Evolutionary conservation across 2,329 filamentous ascomycete genomes (phyloP), one percentile per base, ranked within the genome.

Genomic region (Incumbomyces lentus): DNA sequence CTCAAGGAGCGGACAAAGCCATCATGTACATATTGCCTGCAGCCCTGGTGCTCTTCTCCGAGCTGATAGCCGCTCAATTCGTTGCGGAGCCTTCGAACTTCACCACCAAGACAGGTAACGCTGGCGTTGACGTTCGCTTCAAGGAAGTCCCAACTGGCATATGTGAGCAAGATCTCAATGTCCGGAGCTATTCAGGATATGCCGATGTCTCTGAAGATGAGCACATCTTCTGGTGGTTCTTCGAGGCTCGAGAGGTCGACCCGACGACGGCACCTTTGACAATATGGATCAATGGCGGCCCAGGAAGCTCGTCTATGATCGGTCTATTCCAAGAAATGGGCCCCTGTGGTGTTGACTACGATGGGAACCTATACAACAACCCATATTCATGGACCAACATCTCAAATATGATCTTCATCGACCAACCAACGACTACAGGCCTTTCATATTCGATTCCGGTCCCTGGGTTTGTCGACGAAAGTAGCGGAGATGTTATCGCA

Each of bases 381-480:
- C 55, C 63, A n/a, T 64, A 62, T 47, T 63, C 63, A 2, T 58
- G 54, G 54, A 49, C 47, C 33, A 54, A 54, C 17, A 49, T 57
- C 32, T 50, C 48, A 46, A 63, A 63, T 42, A 58, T 63, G 42
- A 73, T 86, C 13, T 85, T 82, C 62, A 76, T 86, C 54, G 81
- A 86, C 55, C 75, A 85, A 60, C 82, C 77, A 7, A 73, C 70
- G 8, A 71, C 75, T 39, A 72, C 76, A 3, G 78, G 78, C 1
- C 74, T 79, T 55, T 77, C 72, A 10, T 81, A 80, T 58, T 52
- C 68, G 2, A 49, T 44, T 3, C 52, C 55, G 2, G 51, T 58
- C 19, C 52, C 55, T 8, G 55, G 40, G 6, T 58, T 56, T 44
- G 17, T 40, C 35, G 54, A 58, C 26, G 44, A 44, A 10, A 49